A percentile compares a stretch with the other conserved stretches of the same genome.
Conservation (phyloP, 495 filamentous ascomycete species). For the Podospora conica region DNA sequence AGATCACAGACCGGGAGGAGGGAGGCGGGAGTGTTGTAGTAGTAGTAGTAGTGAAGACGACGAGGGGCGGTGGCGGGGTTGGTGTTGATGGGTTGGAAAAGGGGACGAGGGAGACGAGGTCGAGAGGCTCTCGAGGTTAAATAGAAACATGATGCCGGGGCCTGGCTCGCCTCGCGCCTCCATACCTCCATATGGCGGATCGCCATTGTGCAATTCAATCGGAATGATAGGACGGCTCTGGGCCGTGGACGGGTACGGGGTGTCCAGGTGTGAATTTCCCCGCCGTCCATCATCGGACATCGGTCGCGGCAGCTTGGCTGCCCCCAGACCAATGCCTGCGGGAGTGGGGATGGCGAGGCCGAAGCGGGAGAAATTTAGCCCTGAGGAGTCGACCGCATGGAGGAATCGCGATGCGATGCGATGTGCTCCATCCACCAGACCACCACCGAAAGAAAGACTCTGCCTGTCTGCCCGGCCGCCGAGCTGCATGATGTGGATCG, state of each 20-base stretch:
- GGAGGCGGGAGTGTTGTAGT: not conserved
- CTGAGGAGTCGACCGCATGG: conserved; percentile 9
- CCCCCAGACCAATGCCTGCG: conserved; percentile 17
- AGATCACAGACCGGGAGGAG: not conserved
- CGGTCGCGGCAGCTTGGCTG: conserved; percentile 27
- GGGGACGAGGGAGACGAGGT: not conserved
- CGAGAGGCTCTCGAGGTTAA: conserved; percentile 6
- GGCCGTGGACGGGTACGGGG: not conserved
- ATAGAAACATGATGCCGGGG: conserved; percentile 7
- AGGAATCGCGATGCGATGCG: not conserved
- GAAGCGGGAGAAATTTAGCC: conserved; percentile 35
- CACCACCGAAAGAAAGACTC: too few relatives aligned
- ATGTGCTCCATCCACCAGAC: not conserved
- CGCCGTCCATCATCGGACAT: conserved; percentile 25
- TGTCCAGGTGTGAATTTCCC: conserved; percentile 32
- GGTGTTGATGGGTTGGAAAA: conserved; percentile 5
- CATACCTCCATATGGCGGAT: not conserved
- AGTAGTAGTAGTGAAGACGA: too few relatives aligned
- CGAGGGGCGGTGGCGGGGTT: conserved; percentile 1
- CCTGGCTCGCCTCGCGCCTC: not conserved
- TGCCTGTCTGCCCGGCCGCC: not conserved
- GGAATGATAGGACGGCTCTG: conserved; percentile 23
- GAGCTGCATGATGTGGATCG: conserved; percentile 5
- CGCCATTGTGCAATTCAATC: conserved; percentile 10
- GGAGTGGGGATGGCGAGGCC: conserved; percentile 8